Evolutionary conservation across 2,329 filamentous ascomycete species (phyloP), one percentile per base, ranked within the genome.

Genomic region (Penicillium sp.): DNA sequence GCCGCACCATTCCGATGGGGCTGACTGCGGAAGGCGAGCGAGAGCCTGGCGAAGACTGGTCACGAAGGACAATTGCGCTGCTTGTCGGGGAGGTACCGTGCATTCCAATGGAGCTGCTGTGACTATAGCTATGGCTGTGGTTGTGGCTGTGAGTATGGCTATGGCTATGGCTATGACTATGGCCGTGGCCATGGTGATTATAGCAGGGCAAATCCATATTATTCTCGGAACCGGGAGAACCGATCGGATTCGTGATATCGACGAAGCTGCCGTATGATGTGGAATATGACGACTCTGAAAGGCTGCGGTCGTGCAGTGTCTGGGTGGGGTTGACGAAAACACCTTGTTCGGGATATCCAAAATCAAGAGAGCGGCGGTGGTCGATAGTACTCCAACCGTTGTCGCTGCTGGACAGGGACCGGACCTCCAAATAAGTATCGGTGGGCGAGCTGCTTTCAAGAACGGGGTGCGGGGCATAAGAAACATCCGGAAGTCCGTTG

Each of bases 291-390:
- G 91, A 94, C 68, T 96, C 91, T 4, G 93, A 96, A 68, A 89
- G 87, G 54, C 89, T 93, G 66, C 93, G 86, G 69, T 96, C 83
- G 78, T 97, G 93, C 51, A 97, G 80, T 1, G 92, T 96, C 77
- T 96, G 90, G 61, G 89, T 86, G 2, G 93, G 93, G 76, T 97
- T 96, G 81, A 96, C 96, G 70, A 96, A 93, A 64, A 90, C 87
- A 15, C 79, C 78, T 58, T 77, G 78, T 41, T 87, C 81, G 45
- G 83, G 81, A 66, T 82, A 82, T 49, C 84, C 86, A 35, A 84
- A 82, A 65, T 93, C 89, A 65, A 89, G 86, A 38, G 87, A 89
- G 60, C 86, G 87, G 59, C 87, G 87, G 71, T 86, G 84, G 64
- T 94, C 90, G 57, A 97, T 87, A 64, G 89, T 85, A 50, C 86